Percentiles rank a stretch among this genome's conserved stretches.
Evolutionary conservation across 495 filamentous ascomycete species (phyloP).

Genomic region (Hypoxylon subgilvum): DNA sequence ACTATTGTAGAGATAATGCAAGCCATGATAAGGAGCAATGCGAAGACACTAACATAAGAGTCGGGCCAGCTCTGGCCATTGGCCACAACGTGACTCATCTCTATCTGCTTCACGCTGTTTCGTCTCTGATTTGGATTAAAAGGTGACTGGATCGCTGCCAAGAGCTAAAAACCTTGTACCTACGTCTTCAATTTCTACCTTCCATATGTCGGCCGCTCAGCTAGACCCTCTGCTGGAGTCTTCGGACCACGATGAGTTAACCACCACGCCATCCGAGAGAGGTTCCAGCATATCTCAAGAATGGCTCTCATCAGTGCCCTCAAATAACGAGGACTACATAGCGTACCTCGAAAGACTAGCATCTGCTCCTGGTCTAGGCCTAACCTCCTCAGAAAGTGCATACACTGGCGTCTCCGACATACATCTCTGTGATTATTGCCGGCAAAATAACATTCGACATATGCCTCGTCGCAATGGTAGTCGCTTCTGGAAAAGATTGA

Average conservation of each 20-base stretch:
- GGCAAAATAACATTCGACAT: conserved; percentile 13
- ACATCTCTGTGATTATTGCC: conserved; percentile 28
- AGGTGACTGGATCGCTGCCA: too few relatives aligned
- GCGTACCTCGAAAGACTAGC: conserved; percentile 11
- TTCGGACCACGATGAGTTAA: conserved; percentile 5
- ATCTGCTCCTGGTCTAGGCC: neutral
- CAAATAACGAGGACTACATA: neutral
- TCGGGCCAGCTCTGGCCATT: neutral
- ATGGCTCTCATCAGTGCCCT: neutral
- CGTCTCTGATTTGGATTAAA: too few relatives aligned
- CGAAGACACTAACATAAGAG: conserved; percentile 4
- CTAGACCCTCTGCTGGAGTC: conserved; percentile 18
- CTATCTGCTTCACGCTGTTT: neutral
- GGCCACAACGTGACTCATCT: neutral
- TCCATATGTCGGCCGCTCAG: conserved; percentile 5
- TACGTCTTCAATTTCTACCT: too few relatives aligned
- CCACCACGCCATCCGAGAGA: conserved; percentile 10
- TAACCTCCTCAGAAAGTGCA: neutral
- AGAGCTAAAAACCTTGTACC: too few relatives aligned
- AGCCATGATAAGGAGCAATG: neutral
- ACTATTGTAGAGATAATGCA: neutral
- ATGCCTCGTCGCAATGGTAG: neutral
- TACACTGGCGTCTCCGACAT: neutral
- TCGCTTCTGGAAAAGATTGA: conserved; percentile 5
- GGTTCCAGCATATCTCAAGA: neutral